Evolutionary conservation across 2,329 filamentous ascomycete species (phyloP), one percentile per base, ranked within the genome.

Genomic region (Curvularia sp.): DNA sequence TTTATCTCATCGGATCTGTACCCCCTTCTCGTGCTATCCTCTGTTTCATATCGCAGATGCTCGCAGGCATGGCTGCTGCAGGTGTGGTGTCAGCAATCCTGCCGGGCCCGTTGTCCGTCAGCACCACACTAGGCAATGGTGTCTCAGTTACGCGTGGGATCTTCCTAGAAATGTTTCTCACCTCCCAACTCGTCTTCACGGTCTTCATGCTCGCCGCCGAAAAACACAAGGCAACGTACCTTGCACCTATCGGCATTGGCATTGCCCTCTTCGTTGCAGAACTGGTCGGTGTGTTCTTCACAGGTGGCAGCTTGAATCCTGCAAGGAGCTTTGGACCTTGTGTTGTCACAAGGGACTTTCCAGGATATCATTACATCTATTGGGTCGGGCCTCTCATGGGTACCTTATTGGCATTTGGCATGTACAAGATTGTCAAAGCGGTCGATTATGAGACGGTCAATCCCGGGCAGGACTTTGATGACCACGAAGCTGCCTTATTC

Each of bases 161-260:
- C 26, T 79, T 79, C 55, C 72, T 79, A 38, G 77, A 79, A 46
- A 76, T 76, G 69, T 77, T 78, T 53, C 62, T 78, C 7, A 78
- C 77, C 2, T 71, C 75, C 0, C 65, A 77, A 20, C 74, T 79
- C 43, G 72, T 78, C 55, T 78, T 79, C 52, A 78, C 75, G 2
- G 77, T 79, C 49, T 77, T 78, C 66, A 89, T 91, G 84, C 81
- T 91, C 44, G 89, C 88, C 0, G 85, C 86, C 4, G 88, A 91
- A 72, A 92, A 92, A 77, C 89, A 92, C 74, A 87, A 88, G 44
- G 86, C 86, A 2, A 92, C 89, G 0, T 91, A 84, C 70, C 77
- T 92, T 1, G 89, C 89, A 0, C 89, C 90, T 0, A 78, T 92
- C 3, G 89, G 88, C 12, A 91, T 93, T 65, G 90, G 90, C 1